Percentiles rank a stretch among this genome's conserved stretches.
These are phyloP conservation scores for Ceratocystis harringtonii DNA, from an alignment of 2,329 filamentous ascomycete genomes.

Conservation along the genomic window DNA sequence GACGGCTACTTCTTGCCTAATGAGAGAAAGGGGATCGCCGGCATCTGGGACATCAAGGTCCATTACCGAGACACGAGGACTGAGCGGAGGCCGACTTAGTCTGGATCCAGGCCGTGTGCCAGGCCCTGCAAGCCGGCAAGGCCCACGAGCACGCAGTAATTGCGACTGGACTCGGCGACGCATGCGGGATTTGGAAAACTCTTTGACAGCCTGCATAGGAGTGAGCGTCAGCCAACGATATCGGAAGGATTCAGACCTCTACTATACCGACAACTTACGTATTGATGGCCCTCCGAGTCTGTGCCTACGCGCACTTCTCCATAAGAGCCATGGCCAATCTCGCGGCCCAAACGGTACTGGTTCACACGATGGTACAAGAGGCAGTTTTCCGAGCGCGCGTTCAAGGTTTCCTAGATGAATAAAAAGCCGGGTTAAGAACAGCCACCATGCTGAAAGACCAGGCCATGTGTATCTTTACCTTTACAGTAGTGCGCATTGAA, in stretches of 20 bases:
- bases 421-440: neutral
- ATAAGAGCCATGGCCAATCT: conserved; percentile 94
- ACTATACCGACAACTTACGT: conserved; percentile 41
- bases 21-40: conserved; percentile 61
- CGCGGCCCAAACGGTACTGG: conserved; percentile 84
- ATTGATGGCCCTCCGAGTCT: conserved; percentile 86
- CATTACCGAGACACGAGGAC: conserved; percentile 11
- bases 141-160: conserved; percentile 47
- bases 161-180: conserved; percentile 83
- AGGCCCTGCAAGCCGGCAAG: conserved; percentile 26
- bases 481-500: conserved; percentile 42
- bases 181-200: conserved; percentile 86
- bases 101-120: conserved; percentile 21
- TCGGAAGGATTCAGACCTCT: neutral
- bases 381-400: conserved; percentile 78
- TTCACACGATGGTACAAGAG: conserved; percentile 84
- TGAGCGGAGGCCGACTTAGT: conserved; percentile 3
- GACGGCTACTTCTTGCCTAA: conserved; percentile 91
- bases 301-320: conserved; percentile 80
- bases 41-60: conserved; percentile 33
- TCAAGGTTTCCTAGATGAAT: conserved; percentile 60
- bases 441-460: neutral
- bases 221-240: neutral
- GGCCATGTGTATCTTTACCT: conserved; percentile 27
- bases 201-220: conserved; percentile 65